Conservation (phyloP, 192 early-diverging fungal species). For the Podochytrium sp. region DNA sequence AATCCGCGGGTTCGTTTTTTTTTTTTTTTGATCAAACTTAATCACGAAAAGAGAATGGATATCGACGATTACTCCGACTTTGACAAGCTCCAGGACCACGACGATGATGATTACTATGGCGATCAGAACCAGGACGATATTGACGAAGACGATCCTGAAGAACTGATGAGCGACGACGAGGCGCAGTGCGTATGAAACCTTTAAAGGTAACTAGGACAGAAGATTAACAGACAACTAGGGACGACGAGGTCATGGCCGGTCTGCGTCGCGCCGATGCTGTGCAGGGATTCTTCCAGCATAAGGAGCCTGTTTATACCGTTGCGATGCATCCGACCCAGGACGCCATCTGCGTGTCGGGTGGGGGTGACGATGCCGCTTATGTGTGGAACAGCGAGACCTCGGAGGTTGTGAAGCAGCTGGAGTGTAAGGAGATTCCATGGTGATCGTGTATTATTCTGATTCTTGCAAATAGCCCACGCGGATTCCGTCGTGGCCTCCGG, state of each 20-base stretch:
- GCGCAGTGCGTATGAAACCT: neutral
- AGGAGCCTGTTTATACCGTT: constrained; percentile 86
- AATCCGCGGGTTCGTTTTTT: too few relatives aligned
- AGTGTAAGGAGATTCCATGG: constrained; percentile 42
- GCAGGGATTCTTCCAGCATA: constrained; percentile 89
- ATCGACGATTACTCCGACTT: constrained; percentile 21
- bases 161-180: constrained; percentile 41
- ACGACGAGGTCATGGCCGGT: constrained; percentile 41
- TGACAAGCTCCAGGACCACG: constrained; percentile 20
- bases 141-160: constrained; percentile 25
- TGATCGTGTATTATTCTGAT: neutral
- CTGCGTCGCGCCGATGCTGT: constrained; percentile 76
- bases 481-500: constrained; percentile 85
- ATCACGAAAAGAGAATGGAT: neutral
- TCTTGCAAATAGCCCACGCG: constrained; percentile 59
- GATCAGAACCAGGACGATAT: constrained; percentile 22
- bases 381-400: constrained; percentile 88
- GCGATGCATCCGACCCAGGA: constrained; percentile 77
- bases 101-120: constrained; percentile 26
- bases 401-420: constrained; percentile 69
- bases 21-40: constrained; percentile 9
- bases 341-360: constrained; percentile 77
- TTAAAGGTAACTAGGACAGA: neutral
- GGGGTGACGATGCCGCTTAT: constrained; percentile 91
- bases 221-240: neutral